phyloP scores from a whole-genome alignment of 176 grass and related monocot species.

The Cymbopogon citratus region DNA sequence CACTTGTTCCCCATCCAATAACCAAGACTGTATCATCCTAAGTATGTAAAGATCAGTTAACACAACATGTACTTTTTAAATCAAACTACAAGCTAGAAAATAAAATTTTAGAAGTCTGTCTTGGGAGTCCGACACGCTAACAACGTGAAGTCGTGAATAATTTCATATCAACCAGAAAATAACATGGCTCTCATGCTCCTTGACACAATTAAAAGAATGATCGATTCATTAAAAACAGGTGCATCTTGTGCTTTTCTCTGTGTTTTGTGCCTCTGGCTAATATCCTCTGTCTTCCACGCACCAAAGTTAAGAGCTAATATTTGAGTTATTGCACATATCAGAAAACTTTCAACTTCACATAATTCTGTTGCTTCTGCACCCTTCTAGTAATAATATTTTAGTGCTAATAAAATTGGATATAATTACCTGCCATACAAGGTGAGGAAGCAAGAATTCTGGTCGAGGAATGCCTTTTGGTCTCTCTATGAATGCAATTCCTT shows the following conservation, averaged over 20 bases:
- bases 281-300: not conserved
- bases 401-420: not conserved
- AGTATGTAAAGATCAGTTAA: slow-evolving; percentile 25
- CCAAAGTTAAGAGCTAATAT: not conserved
- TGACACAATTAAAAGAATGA: not conserved
- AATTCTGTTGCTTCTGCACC: not conserved
- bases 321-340: not conserved
- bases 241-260: not conserved
- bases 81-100: not conserved
- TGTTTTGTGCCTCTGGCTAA: not conserved
- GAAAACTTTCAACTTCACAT: not conserved
- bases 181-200: not conserved
- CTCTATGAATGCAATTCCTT: slow-evolving; percentile 93
- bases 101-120: not conserved
- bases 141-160: not conserved
- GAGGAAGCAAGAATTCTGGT: slow-evolving; percentile 84
- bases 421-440: slow-evolving; percentile 92
- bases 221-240: not conserved
- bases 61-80: not conserved
- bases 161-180: not conserved
- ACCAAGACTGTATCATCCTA: slow-evolving; percentile 97
- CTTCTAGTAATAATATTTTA: not conserved
- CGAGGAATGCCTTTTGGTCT: slow-evolving; percentile 73
- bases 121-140: not conserved
- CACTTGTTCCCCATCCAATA: slow-evolving; percentile 88